A percentile compares a stretch with the other conserved stretches of the same genome.
Evolutionary conservation across 768 basidiomycete genomes (phyloP).

Genomic region (Flagelloscypha sp.): DNA sequence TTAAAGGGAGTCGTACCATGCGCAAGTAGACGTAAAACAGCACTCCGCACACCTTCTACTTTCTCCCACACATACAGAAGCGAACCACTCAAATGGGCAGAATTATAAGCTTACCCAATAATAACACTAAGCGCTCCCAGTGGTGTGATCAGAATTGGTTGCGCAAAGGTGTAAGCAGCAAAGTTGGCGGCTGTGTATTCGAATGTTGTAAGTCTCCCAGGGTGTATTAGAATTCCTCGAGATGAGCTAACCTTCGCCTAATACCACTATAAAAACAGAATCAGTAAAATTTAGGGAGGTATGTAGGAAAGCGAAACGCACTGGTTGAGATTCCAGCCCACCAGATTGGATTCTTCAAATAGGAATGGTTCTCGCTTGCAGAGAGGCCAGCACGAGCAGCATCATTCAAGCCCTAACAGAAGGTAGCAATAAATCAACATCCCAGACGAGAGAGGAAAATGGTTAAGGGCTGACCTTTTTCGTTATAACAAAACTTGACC

Average conservation of each 20-base stretch:
- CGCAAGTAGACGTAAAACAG: no score
- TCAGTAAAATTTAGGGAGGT: constrained; percentile 4
- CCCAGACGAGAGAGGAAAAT: constrained; percentile 2
- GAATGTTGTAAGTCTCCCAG: background rate
- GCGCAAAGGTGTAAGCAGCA: constrained; percentile 95
- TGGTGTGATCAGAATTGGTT: constrained; percentile 96
- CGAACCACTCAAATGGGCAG: constrained; percentile 3
- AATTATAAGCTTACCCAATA: constrained; percentile 65
- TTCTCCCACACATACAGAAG: no score
- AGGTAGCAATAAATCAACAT: background rate
- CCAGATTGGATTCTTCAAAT: constrained; percentile 90
- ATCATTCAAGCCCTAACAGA: constrained; percentile 81
- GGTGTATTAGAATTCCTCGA: constrained; percentile 1
- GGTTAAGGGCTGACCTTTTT: constrained; percentile 67
- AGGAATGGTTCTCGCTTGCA: constrained; percentile 78
- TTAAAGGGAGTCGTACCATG: no score
- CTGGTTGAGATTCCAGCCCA: constrained; percentile 92
- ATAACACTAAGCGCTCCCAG: constrained; percentile 95
- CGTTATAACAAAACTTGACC: constrained; percentile 96
- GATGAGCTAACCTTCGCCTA: constrained; percentile 72
- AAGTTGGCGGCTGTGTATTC: constrained; percentile 66
- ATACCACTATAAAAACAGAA: constrained; percentile 52
- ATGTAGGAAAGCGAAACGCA: constrained; percentile 35
- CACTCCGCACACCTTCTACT: no score
- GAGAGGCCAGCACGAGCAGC: constrained; percentile 48